Base-by-base conservation (phyloP, 257 asterid species). In the Parsonsia alboflavescens region DNA sequence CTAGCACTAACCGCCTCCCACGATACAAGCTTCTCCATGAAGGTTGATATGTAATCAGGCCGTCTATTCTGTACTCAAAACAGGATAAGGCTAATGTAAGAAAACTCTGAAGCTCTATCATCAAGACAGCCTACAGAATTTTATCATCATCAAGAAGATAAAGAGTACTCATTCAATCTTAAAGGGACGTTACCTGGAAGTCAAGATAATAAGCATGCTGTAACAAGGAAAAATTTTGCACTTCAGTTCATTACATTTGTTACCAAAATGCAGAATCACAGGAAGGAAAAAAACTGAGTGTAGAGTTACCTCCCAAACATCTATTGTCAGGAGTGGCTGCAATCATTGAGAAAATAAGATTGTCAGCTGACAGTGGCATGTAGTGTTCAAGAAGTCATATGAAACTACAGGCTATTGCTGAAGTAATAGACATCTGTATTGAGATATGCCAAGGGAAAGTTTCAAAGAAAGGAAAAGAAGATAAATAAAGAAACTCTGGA, bases 131-230 rank as follows among this genome's bases (percentile, higher is more conserved):
- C 68, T 21, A 22, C 49, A 71, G 21, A 33, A 15, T 36, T 24
- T 39, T 7, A 49, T 4, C 53, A 16, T 39, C 45, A 2, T 19
- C 30, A 48, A 66, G 62, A 69, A 70, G 71, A 69, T 28, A 65
- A 72, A 6, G 54, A 26, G 12, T 9, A 54, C 75, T 81, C 63
- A 28, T 64, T 58, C 53, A 21, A 70, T 79, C 52, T 44, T 42
- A 66, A n/a, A 49, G 65, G 68, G 59, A 67, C 76, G 58, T 0
- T 72, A 94, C 99, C 99, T 89, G 89, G 77, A 79, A 92, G 86
- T 94, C 97, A 0, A 94, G 92, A 89, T 94, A 90, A 85, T 94
- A 92, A 24, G 99, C 97, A 52, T 94, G 99, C 99, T 94, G 92
- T 33, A 16, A 30, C 7, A 65, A 57, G 50, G 72, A 63, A 46